Percentiles rank a stretch among this genome's conserved stretches.
Conservation (phyloP, 2,329 filamentous ascomycete genomes). For the Colletotrichum theobromicola region DNA sequence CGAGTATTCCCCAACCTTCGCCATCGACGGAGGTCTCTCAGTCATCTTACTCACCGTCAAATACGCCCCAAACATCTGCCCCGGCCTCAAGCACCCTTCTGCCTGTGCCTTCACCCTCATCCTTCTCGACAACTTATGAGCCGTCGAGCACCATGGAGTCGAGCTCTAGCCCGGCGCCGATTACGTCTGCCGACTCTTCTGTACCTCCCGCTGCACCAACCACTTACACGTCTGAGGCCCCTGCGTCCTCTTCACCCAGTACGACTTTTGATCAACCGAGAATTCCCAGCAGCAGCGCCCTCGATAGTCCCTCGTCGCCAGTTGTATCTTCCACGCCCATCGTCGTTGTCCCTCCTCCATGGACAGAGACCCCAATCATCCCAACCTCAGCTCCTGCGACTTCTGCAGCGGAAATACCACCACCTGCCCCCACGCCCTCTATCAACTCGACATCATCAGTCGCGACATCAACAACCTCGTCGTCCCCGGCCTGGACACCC, state of each 20-base stretch:
- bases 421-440: not conserved
- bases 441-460: not conserved
- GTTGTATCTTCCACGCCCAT: not conserved
- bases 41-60: not conserved
- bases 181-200: not conserved
- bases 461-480: not conserved
- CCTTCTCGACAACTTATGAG: not conserved
- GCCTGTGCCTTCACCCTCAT: not conserved
- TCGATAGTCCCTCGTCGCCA: not conserved
- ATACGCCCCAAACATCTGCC: not conserved
- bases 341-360: not conserved
- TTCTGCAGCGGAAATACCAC: conserved; percentile 4
- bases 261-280: not conserved
- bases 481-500: not conserved
- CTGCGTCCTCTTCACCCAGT: not conserved
- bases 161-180: not conserved
- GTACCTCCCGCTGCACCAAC: not conserved
- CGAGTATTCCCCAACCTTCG: not conserved
- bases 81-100: not conserved
- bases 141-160: not conserved
- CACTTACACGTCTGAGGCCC: not conserved
- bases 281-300: not conserved
- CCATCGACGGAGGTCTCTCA: not conserved
- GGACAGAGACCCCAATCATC: not conserved
- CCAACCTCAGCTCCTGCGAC: not conserved